These are phyloP conservation scores for Exsudoporus frostii DNA, from an alignment of 768 basidiomycete species.

Conservation along the genomic window DNA sequence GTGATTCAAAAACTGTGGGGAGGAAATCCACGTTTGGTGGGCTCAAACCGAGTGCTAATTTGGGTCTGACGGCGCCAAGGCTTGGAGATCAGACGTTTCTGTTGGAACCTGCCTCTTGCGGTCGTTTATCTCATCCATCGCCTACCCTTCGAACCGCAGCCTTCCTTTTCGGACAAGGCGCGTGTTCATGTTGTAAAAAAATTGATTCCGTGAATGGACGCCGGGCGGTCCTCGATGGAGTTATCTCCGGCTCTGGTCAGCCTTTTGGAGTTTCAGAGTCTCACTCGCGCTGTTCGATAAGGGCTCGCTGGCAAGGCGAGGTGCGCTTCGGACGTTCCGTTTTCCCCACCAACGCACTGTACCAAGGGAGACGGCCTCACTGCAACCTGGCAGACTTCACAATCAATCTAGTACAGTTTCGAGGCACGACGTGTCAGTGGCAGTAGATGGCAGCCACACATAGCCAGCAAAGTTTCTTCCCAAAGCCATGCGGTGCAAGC, in stretches of 20 bases:
- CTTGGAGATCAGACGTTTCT: slow-evolving; percentile 29
- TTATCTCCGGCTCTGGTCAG: slow-evolving; percentile 12
- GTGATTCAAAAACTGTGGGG: not conserved
- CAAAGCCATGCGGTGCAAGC: not conserved
- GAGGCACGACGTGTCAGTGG: slow-evolving; percentile 4
- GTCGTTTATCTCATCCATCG: slow-evolving; percentile 15
- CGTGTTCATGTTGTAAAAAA: slow-evolving; percentile 8
- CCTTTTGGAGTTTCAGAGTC: not conserved
- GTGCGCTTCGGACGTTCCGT: not conserved
- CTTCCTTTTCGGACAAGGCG: slow-evolving; percentile 9
- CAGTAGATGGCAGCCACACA: not conserved
- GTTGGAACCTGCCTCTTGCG: slow-evolving; percentile 26
- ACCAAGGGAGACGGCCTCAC: not conserved
- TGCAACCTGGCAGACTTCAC: not conserved
- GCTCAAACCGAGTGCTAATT: slow-evolving; percentile 21
- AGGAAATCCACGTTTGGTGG: slow-evolving; percentile 16
- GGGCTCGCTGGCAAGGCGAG: not conserved
- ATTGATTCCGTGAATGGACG: not conserved
- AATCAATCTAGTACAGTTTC: not conserved
- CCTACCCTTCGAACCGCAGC: slow-evolving; percentile 6
- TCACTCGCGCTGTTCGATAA: slow-evolving; percentile 1
- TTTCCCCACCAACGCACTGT: not conserved
- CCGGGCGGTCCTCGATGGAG: slow-evolving; percentile 5
- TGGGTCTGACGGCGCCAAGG: not conserved
- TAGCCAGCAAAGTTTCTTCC: not conserved